Percentiles rank a stretch among this genome's conserved stretches.
Evolutionary conservation across 106 monocot species (phyloP).

Genomic region (Narthecium ossifragum): DNA sequence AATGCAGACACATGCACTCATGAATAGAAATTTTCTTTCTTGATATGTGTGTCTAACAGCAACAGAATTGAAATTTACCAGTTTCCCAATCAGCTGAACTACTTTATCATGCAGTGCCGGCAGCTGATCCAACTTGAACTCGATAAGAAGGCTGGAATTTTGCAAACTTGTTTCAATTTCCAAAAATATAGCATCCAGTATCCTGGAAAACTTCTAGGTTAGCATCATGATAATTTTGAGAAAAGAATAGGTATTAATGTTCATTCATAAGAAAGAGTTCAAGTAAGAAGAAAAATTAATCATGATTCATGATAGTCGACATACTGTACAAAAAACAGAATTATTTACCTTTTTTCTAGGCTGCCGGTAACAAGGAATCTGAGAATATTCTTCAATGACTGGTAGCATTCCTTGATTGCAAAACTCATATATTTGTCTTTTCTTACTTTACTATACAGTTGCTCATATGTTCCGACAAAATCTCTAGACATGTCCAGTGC

Average conservation of each 20-base stretch:
- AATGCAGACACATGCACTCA: too few relatives aligned
- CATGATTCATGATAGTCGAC: neutral
- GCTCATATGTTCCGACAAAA: constrained; percentile 39
- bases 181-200: constrained; percentile 33
- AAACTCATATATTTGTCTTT: constrained; percentile 63
- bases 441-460: constrained; percentile 44
- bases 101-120: constrained; percentile 42
- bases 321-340: too few relatives aligned
- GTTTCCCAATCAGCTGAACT: constrained; percentile 25
- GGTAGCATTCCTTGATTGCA: constrained; percentile 59
- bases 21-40: too few relatives aligned
- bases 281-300: neutral
- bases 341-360: constrained; percentile 51
- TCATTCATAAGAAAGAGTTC: neutral
- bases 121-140: constrained; percentile 45
- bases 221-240: constrained; percentile 1
- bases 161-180: constrained; percentile 38
- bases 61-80: constrained; percentile 35
- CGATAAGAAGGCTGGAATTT: constrained; percentile 32
- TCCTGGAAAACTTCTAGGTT: constrained; percentile 32
- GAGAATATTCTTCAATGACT: constrained; percentile 45
- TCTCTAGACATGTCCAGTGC: constrained; percentile 51
- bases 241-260: neutral
- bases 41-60: too few relatives aligned
- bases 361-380: constrained; percentile 40